A percentile compares a stretch with the other conserved stretches of the same genome.
These are phyloP conservation scores for Porodaedalea pini DNA, from an alignment of 1,284 basidiomycete genomes.

Conservation along the genomic window DNA sequence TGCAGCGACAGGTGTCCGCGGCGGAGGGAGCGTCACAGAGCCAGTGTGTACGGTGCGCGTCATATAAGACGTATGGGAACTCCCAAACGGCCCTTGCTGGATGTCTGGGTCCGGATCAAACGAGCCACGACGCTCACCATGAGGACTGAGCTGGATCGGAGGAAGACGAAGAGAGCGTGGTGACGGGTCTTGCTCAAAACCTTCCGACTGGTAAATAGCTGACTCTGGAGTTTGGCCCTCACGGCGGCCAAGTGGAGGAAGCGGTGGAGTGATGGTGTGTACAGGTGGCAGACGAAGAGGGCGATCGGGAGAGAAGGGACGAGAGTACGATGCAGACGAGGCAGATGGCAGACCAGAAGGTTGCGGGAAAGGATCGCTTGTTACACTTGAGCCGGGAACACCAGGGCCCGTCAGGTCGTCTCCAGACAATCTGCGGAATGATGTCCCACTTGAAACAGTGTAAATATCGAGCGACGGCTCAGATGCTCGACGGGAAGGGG, in stretches of 20 bases:
- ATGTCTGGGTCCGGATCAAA: neutral
- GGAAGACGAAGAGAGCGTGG: constrained; percentile 8
- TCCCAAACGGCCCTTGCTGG: neutral
- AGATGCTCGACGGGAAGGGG: neutral
- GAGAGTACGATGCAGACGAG: neutral
- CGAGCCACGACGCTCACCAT: neutral
- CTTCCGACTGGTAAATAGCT: neutral
- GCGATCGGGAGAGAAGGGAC: constrained; percentile 7
- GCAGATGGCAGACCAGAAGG: neutral
- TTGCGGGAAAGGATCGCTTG: neutral
- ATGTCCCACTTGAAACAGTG: neutral
- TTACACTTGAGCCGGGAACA: constrained; percentile 12
- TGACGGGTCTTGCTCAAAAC: neutral
- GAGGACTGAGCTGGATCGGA: constrained; percentile 13
- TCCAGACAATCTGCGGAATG: neutral
- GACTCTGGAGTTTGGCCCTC: neutral
- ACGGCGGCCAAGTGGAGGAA: neutral
- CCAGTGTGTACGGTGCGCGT: neutral
- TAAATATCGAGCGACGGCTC: constrained; percentile 1
- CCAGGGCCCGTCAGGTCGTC: constrained; percentile 13
- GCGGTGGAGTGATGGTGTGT: constrained; percentile 2
- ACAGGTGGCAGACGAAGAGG: constrained; percentile 1
- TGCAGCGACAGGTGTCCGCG: neutral
- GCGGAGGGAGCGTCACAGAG: neutral
- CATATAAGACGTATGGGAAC: neutral